A percentile compares a stretch with the other conserved stretches of the same genome.
These are phyloP conservation scores for Hymenoscyphus fraxineus DNA, from an alignment of 2,329 filamentous ascomycete genomes.

Conservation along the genomic window DNA sequence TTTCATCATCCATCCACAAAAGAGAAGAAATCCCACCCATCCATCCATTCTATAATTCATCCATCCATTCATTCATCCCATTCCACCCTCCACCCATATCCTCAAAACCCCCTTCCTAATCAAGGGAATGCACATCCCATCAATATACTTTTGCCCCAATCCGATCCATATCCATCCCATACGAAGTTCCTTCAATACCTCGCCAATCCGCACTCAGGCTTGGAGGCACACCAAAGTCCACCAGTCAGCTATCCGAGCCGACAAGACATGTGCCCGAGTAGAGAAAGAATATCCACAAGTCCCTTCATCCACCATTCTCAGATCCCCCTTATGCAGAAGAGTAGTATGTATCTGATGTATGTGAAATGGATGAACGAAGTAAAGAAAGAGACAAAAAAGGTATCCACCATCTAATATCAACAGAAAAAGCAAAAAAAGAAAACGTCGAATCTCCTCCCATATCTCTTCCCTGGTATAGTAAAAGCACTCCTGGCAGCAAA, in stretches of 20 bases:
- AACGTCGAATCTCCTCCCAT: neutral
- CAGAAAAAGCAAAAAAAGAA: neutral
- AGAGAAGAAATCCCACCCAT: neutral
- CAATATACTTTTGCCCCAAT: neutral
- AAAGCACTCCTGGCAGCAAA: neutral
- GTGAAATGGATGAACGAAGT: neutral
- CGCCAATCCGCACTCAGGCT: neutral
- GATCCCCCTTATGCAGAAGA: neutral
- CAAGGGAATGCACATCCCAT: neutral
- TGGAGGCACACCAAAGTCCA: no score
- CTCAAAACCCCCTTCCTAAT: neutral
- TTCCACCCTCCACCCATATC: neutral
- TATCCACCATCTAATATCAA: conserved; percentile 5
- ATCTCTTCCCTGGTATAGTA: neutral
- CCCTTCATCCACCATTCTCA: no score
- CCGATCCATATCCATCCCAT: neutral
- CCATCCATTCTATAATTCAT: neutral
- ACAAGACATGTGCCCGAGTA: no score
- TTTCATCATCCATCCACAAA: neutral
- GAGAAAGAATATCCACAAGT: no score
- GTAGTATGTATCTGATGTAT: neutral
- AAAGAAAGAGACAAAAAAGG: neutral
- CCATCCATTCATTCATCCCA: neutral
- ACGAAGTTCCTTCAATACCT: neutral
- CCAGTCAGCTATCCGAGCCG: no score